Evolutionary conservation across 495 filamentous ascomycete genomes (phyloP).

Genomic region (Aspergillus leporis): DNA sequence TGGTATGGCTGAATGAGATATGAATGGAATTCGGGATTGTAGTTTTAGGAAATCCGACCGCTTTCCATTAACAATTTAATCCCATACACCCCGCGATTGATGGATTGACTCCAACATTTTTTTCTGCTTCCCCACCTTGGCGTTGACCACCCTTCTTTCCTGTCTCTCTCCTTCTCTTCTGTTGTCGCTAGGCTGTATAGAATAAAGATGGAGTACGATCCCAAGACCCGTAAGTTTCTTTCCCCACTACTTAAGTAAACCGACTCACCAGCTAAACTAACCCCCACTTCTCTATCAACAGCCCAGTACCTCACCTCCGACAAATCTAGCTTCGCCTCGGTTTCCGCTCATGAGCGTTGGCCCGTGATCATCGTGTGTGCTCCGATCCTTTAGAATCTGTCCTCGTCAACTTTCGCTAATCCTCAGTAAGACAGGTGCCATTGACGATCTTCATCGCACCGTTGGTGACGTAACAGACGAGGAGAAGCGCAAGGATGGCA

Average conservation of each 20-base stretch:
- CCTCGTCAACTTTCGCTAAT: neutral
- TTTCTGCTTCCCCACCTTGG: conserved; percentile 10
- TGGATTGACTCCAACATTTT: neutral
- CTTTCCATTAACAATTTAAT: neutral
- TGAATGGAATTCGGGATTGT: neutral
- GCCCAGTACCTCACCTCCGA: conserved; percentile 79
- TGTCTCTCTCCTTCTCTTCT: neutral
- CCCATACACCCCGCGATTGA: conserved; percentile 11
- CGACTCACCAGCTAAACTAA: conserved; percentile 16
- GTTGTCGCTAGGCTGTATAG: conserved; percentile 1
- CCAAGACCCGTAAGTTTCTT: conserved; percentile 57
- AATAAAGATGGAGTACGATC: conserved; percentile 59
- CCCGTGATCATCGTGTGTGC: conserved; percentile 80
- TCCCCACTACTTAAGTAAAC: neutral
- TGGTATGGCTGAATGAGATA: neutral
- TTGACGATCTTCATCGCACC: conserved; percentile 87
- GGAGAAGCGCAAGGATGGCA: conserved; percentile 75
- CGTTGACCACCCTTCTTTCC: conserved; percentile 11
- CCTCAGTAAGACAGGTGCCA: conserved; percentile 74
- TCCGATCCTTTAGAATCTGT: neutral
- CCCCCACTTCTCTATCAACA: conserved; percentile 33
- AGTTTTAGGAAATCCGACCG: neutral
- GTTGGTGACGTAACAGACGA: conserved; percentile 53
- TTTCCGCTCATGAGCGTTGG: conserved; percentile 84
- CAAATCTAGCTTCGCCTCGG: conserved; percentile 80